Evolutionary conservation across 768 basidiomycete genomes (phyloP).

Genomic region (Boletus insuetus): DNA sequence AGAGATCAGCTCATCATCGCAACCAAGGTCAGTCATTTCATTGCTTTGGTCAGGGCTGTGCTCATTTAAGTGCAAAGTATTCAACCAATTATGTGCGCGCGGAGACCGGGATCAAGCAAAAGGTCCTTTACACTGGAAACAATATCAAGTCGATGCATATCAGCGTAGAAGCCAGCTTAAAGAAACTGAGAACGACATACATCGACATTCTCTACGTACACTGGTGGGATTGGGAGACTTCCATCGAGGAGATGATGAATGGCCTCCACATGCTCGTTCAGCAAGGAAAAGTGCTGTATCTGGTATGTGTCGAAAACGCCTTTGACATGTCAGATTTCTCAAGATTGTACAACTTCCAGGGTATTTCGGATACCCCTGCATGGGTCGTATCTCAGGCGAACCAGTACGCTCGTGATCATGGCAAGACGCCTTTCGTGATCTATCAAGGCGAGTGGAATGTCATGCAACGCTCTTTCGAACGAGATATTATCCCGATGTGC

Average conservation of each 20-base stretch:
- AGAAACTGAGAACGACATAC: not conserved
- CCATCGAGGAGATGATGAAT: constrained; percentile 46
- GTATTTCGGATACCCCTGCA: constrained; percentile 43
- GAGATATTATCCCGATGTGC: constrained; percentile 41
- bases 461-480: constrained; percentile 38
- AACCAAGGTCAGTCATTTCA: constrained; percentile 30
- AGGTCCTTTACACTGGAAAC: constrained; percentile 37
- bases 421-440: constrained; percentile 43
- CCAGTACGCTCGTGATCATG: constrained; percentile 48
- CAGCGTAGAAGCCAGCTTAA: constrained; percentile 21
- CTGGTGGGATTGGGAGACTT: constrained; percentile 47
- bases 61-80: constrained; percentile 20
- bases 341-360: constrained; percentile 20
- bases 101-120: constrained; percentile 14
- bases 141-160: constrained; percentile 33
- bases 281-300: constrained; percentile 43
- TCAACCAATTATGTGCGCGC: constrained; percentile 13
- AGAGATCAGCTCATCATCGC: constrained; percentile 48
- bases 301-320: constrained; percentile 17
- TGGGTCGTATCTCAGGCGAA: constrained; percentile 51
- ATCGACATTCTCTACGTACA: constrained; percentile 26
- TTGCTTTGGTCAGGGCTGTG: not conserved
- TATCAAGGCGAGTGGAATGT: constrained; percentile 40
- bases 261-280: constrained; percentile 41
- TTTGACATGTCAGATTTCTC: not conserved